Evolutionary conservation across 1,284 basidiomycete species (phyloP).

Genomic region (Ustanciosporium gigantosporum): DNA sequence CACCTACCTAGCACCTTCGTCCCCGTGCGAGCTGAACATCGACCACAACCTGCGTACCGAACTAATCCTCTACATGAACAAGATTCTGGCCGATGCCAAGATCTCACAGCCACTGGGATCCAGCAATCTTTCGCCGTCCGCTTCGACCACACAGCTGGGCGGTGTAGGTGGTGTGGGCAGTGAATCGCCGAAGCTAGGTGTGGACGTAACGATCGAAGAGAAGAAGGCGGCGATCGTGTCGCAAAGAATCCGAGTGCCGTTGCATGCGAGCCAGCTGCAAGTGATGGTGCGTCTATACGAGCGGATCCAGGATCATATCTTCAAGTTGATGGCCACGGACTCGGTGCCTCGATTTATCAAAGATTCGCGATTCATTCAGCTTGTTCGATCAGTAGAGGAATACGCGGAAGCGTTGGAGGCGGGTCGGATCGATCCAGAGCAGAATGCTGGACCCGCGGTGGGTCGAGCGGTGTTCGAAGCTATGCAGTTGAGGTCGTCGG

Average conservation of each 20-base stretch:
- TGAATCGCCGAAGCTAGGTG: constrained; percentile 4
- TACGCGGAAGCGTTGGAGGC: constrained; percentile 55
- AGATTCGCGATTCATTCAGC: constrained; percentile 47
- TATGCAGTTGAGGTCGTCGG: constrained; percentile 42
- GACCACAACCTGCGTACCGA: constrained; percentile 94
- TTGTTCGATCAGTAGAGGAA: constrained; percentile 54
- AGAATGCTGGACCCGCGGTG: constrained; percentile 42
- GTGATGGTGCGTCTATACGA: constrained; percentile 91
- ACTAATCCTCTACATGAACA: constrained; percentile 86
- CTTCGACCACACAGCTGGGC: constrained; percentile 22
- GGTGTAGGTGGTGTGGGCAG: constrained; percentile 4
- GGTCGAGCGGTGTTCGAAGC: constrained; percentile 47
- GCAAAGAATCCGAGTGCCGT: constrained; percentile 36
- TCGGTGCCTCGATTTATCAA: constrained; percentile 72
- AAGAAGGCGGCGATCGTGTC: constrained; percentile 62
- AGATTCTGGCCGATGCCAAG: constrained; percentile 45
- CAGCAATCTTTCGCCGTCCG: constrained; percentile 10
- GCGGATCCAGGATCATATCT: constrained; percentile 93
- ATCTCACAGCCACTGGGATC: constrained; percentile 4
- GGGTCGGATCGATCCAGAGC: constrained; percentile 45
- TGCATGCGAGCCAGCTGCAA: constrained; percentile 75
- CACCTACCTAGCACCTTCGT: constrained; percentile 91
- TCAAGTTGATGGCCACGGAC: constrained; percentile 95
- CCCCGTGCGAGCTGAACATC: constrained; percentile 94
- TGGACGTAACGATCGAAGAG: constrained; percentile 65